These are phyloP conservation scores for Cystobasidium onofrii DNA, from an alignment of 768 basidiomycete species.

Conservation along the genomic window DNA sequence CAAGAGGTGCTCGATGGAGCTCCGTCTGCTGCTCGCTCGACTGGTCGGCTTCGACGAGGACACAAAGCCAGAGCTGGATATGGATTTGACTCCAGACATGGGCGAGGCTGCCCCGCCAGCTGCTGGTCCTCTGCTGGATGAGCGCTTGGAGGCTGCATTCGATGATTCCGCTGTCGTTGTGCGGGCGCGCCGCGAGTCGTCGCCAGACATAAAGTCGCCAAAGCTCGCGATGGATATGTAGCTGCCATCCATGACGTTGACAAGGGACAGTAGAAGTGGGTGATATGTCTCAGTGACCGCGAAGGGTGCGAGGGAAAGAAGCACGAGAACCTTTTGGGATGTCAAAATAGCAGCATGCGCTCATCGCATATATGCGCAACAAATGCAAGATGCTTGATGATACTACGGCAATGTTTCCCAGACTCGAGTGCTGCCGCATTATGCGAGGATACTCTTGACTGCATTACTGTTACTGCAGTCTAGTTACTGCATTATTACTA, in stretches of 20 bases:
- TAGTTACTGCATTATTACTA: no score
- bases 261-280: no score
- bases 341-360: no score
- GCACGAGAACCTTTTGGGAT: no score
- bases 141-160: neutral
- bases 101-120: neutral
- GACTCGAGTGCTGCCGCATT: no score
- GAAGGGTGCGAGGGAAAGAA: no score
- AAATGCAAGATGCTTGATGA: no score
- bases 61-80: constrained; percentile 15
- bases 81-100: neutral
- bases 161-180: neutral
- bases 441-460: no score
- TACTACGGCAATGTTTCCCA: no score
- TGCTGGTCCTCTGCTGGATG: neutral
- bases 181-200: neutral
- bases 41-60: constrained; percentile 8
- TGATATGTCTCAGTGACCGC: no score
- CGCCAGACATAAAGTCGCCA: neutral
- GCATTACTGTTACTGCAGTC: no score
- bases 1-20: constrained; percentile 13
- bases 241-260: neutral
- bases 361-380: no score
- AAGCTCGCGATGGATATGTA: neutral
- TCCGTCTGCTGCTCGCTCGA: constrained; percentile 21